Evolutionary conservation across 768 basidiomycete genomes (phyloP), one percentile per base, ranked within the genome.

Genomic region (Mycena albidolilacea): DNA sequence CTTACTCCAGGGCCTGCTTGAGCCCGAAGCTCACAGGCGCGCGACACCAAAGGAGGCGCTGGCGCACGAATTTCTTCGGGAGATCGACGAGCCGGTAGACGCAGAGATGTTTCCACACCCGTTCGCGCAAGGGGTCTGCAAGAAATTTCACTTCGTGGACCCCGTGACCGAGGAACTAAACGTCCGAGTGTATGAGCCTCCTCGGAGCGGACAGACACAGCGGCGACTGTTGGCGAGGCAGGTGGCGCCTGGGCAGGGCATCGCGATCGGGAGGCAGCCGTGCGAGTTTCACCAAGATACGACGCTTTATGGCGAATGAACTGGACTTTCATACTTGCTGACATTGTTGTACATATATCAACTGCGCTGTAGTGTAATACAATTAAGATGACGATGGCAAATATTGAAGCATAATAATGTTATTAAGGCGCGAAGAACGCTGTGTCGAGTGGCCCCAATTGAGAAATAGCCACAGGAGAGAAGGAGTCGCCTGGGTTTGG

Each of bases 11-110:
- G 82, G 85, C 64, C 82, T 95, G 21, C 86, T 99, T 79, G 87
- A 93, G 50, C 90, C 94, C 1, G 95, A 97, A 78, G 90, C 92
- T 8, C 92, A 90, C 23, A 90, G 89, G 65, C 90, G 97, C 23
- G 88, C 92, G 67, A 96, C 95, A 5, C 95, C 97, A 4, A 86
- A 87, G 19, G 85, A 89, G 8, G 95, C 93, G 19, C 86, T 99
- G 58, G 88, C 88, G 70, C 97, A 98, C 78, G 87, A 90, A 0
- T 98, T 98, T 82, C 85, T 98, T 46, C 76, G 77, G 39, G 90
- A 88, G 58, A 79, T 81, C 0, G 79, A 78, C 58, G 79, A 79
- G 68, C 86, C 84, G 21, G 87, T 86, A 41, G 92, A 95, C 65
- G 92, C 94, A 69, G 90, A 88, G 69, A 88, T 87, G 74, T 89